Evolutionary conservation across 2,329 filamentous ascomycete species (phyloP), one percentile per base, ranked within the genome.

Genomic region (Penicillium decumbens): DNA sequence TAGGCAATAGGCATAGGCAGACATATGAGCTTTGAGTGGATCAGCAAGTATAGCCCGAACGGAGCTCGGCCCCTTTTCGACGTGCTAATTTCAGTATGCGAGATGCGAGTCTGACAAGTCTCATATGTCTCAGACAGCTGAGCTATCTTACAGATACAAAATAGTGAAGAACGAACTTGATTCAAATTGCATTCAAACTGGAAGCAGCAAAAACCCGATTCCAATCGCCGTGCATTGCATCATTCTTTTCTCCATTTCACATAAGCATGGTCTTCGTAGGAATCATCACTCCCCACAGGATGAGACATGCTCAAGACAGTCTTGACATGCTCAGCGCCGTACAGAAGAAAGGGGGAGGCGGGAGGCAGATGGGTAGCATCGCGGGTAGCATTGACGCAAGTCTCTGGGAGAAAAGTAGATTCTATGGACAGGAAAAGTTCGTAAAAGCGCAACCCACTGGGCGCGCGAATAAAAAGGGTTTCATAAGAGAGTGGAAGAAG

Each of bases 331-430:
- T 12, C 40, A 42, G 6, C 12, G 6, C 38, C 27, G 23, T 27
- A 40, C 38, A 25, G 25, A 10, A 39, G n/a, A 37, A 37, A 37
- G 8, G 33, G 33, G 33, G 18, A 37, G 32, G 32, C 32, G 32
- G 32, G 15, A 28, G 28, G 28, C 10, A 35, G 32, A 32, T 45
- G 30, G 38, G 37, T 49, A 42, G 48, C 44, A 56, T 56, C 52
- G 41, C 37, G 46, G 52, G 53, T 61, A 53, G 53, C 54, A 61
- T 61, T 61, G 51, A 43, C 56, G 55, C 53, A 55, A 49, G 48
- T 42, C 47, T 52, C 49, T 38, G 46, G 48, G 9, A 50, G 46
- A 54, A 32, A 53, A 37, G 40, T 46, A 50, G 39, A 54, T 35
- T 53, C 56, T 58, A 58, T 58, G 18, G 46, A 56, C 56, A 58